Evolutionary conservation across 495 filamentous ascomycete genomes (phyloP).

Genomic region (Tuber magnatum): DNA sequence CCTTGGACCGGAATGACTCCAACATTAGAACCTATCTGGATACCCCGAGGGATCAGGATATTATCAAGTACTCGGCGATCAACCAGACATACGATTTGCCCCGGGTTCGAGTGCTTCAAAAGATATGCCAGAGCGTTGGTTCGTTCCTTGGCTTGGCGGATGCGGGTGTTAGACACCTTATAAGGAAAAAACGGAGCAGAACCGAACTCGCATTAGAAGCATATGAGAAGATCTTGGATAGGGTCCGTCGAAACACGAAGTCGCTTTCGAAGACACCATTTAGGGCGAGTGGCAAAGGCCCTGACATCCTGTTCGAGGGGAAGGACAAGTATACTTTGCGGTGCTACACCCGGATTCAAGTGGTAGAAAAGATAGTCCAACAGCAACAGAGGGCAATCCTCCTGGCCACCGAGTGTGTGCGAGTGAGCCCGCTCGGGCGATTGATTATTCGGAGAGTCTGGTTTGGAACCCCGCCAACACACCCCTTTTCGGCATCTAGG

Average conservation of each 20-base stretch:
- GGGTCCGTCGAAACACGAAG: not conserved
- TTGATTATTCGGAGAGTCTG: not conserved
- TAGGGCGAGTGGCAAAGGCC: not conserved
- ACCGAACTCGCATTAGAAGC: not conserved
- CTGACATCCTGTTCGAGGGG: not conserved
- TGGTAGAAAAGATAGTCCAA: not conserved
- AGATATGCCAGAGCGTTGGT: constrained; percentile 9
- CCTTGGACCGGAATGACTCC: not conserved
- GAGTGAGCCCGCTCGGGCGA: not conserved
- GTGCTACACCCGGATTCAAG: not conserved
- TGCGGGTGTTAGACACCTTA: not conserved
- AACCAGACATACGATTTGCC: not conserved
- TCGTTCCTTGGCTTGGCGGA: not conserved
- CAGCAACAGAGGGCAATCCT: not conserved
- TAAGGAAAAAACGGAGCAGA: not conserved
- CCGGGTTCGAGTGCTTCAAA: not conserved
- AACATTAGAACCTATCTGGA: constrained; percentile 4
- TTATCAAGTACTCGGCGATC: not conserved
- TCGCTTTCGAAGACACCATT: not conserved
- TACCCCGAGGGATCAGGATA: not conserved
- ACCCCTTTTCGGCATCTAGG: not conserved
- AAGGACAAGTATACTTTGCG: not conserved
- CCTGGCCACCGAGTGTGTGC: not conserved
- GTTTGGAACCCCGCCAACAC: not conserved
- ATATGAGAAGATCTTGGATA: not conserved